phyloP scores from a whole-genome alignment of 305 asterid species.

The Rubia tinctorum region DNA sequence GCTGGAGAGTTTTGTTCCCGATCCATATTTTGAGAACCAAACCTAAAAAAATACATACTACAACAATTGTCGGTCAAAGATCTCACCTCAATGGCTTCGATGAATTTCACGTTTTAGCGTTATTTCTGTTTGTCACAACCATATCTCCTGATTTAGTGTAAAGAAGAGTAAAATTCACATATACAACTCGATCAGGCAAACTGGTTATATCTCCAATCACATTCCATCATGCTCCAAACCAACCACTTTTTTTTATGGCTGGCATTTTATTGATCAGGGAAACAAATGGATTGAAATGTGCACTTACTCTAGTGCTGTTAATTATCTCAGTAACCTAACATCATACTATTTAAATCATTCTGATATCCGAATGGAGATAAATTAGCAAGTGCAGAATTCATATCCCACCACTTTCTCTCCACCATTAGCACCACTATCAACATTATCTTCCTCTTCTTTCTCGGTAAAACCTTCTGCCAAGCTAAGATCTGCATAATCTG shows the following conservation, averaged over 20 bases:
- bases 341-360: too few relatives aligned
- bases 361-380: too few relatives aligned
- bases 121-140: conserved; percentile 40
- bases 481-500: background rate
- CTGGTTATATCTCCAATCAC: too few relatives aligned
- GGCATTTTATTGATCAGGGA: too few relatives aligned
- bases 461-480: background rate
- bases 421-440: conserved; percentile 11
- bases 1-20: too few relatives aligned
- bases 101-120: conserved; percentile 51
- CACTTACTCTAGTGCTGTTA: too few relatives aligned
- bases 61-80: conserved; percentile 44
- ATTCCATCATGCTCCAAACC: too few relatives aligned
- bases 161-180: background rate
- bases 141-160: background rate
- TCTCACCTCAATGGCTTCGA: conserved; percentile 47
- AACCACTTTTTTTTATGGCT: too few relatives aligned
- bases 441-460: background rate
- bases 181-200: background rate
- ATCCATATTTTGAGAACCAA: conserved; percentile 26
- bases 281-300: too few relatives aligned
- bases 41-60: conserved; percentile 39
- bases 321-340: too few relatives aligned
- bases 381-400: too few relatives aligned
- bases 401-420: too few relatives aligned